Evolutionary conservation across 1,139 yeast species (phyloP).

Genomic region (Nakaseomyces delphensis): DNA sequence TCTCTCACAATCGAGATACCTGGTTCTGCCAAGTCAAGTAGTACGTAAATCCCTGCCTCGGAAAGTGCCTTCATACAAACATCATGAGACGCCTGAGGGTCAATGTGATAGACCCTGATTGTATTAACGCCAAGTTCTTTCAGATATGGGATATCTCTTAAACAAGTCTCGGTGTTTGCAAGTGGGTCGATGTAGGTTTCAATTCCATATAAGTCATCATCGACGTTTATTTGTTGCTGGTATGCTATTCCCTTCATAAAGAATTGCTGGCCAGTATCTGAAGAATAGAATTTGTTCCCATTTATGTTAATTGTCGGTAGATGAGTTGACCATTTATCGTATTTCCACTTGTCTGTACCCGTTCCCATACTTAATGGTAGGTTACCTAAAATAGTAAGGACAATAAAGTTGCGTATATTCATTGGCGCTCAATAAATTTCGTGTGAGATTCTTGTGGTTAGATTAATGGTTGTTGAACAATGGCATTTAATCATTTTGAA

Average conservation of each 20-base stretch:
- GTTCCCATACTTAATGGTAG: background rate
- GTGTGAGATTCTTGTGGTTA: background rate
- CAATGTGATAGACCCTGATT: constrained; percentile 47
- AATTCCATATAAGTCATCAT: constrained; percentile 30
- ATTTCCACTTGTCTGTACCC: background rate
- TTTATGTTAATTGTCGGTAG: constrained; percentile 33
- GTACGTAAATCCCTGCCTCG: constrained; percentile 47
- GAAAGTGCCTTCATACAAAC: constrained; percentile 47
- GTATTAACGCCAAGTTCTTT: constrained; percentile 44
- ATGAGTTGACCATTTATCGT: background rate
- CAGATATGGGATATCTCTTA: constrained; percentile 44
- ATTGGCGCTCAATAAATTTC: background rate
- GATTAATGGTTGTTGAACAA: no score
- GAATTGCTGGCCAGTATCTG: constrained; percentile 41
- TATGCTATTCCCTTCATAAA: constrained; percentile 53
- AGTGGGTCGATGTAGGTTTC: constrained; percentile 46
- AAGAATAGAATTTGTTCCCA: constrained; percentile 43
- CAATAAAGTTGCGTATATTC: background rate
- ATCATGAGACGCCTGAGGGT: constrained; percentile 44
- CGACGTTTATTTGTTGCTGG: constrained; percentile 39
- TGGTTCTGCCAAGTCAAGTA: constrained; percentile 51
- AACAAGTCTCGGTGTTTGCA: constrained; percentile 40
- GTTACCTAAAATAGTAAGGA: background rate
- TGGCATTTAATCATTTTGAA: no score
- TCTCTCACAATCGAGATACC: constrained; percentile 42